Percentiles rank a stretch among this genome's conserved stretches.
Evolutionary conservation across 2,329 filamentous ascomycete genomes (phyloP).

Genomic region (Capronia epimyces): DNA sequence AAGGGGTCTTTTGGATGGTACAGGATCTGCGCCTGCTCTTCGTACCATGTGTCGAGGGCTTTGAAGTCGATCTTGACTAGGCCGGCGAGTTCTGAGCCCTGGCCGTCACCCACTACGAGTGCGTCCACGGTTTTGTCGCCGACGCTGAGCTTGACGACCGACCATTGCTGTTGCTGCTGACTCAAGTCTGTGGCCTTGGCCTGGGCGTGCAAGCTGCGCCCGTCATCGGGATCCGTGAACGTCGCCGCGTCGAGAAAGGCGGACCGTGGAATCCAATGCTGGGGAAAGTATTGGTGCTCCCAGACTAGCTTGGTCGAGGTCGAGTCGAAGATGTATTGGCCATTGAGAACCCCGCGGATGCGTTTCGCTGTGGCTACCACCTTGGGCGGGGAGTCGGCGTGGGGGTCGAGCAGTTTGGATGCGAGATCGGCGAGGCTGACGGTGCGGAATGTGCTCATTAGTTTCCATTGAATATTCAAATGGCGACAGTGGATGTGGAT

Average conservation of each 20-base stretch:
- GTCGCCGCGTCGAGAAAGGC: constrained; percentile 23
- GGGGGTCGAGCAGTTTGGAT: constrained; percentile 25
- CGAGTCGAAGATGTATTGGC: constrained; percentile 28
- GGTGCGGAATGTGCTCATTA: background rate
- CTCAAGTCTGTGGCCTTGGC: no score
- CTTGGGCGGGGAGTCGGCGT: constrained; percentile 19
- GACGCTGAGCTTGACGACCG: constrained; percentile 19
- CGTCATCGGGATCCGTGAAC: no score
- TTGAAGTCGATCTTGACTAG: constrained; percentile 29
- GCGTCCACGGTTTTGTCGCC: constrained; percentile 17
- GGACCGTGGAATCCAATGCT: constrained; percentile 25
- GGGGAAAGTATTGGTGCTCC: constrained; percentile 27
- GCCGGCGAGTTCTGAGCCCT: constrained; percentile 23
- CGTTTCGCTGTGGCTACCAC: constrained; percentile 26
- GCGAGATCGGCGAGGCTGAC: constrained; percentile 24
- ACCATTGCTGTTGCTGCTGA: constrained; percentile 13
- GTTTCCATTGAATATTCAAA: no score
- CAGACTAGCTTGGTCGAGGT: constrained; percentile 26
- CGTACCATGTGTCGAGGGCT: constrained; percentile 29
- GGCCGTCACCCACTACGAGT: constrained; percentile 22
- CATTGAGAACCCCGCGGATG: constrained; percentile 26
- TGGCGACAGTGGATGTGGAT: background rate
- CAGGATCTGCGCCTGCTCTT: constrained; percentile 23
- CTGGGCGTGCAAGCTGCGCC: no score
- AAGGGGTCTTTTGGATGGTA: constrained; percentile 29